phyloP scores from a whole-genome alignment of 306 rosid genomes.

The Prosopis cineraria region DNA sequence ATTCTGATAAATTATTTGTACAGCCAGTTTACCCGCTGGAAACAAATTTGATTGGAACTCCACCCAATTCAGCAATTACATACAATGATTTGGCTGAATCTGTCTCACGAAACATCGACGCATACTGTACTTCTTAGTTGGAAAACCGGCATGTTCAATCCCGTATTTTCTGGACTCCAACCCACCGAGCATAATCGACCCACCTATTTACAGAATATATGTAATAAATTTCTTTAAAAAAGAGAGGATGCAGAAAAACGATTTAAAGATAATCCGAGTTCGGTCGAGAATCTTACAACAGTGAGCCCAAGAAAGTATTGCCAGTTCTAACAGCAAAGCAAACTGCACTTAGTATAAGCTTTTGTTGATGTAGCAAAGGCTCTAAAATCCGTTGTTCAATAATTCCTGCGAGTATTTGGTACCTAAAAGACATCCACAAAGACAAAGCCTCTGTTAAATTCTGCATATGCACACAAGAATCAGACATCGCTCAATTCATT shows the following conservation, averaged over 20 bases:
- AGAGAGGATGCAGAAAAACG: background rate
- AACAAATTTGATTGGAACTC: constrained; percentile 20
- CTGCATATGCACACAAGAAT: constrained; percentile 16
- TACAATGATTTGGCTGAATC: constrained; percentile 2
- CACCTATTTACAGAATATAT: constrained; percentile 56
- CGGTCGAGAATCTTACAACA: constrained; percentile 58
- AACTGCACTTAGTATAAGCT: constrained; percentile 65
- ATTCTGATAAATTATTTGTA: constrained; percentile 20
- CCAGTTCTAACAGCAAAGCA: constrained; percentile 79
- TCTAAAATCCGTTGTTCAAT: constrained; percentile 84
- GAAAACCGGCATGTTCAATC: constrained; percentile 39
- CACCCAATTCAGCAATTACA: constrained; percentile 8
- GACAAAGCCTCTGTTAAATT: constrained; percentile 17
- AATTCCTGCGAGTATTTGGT: constrained; percentile 79
- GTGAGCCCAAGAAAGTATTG: constrained; percentile 83
- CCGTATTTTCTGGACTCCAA: constrained; percentile 69
- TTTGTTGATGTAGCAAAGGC: constrained; percentile 65
- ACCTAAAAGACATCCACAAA: constrained; percentile 48
- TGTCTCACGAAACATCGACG: constrained; percentile 10
- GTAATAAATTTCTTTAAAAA: background rate
- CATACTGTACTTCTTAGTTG: background rate
- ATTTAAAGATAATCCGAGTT: background rate
- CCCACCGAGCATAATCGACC: constrained; percentile 90
- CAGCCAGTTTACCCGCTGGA: background rate
- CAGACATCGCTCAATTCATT: background rate